A percentile compares a stretch with the other conserved stretches of the same genome.
phyloP scores from a whole-genome alignment of 306 rosid genomes.

The Begonia masoniana region DNA sequence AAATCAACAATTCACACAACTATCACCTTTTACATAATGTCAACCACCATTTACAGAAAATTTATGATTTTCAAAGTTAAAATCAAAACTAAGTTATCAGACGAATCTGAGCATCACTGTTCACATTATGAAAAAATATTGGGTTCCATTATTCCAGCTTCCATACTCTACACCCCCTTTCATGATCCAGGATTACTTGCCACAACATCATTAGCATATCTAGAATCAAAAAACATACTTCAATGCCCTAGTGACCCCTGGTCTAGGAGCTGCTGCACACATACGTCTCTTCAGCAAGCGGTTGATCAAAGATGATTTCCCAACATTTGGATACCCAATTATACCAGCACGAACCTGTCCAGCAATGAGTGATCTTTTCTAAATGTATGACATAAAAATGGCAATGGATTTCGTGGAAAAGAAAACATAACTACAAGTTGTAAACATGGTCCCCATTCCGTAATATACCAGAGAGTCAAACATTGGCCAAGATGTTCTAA shows the following conservation, averaged over 20 bases:
- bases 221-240: constrained; percentile 24
- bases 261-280: constrained; percentile 96
- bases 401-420: background rate
- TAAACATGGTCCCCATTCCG: no score
- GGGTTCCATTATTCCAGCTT: background rate
- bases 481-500: no score
- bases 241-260: constrained; percentile 85
- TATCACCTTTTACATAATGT: no score
- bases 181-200: background rate
- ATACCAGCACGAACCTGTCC: constrained; percentile 90
- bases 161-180: background rate
- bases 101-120: no score
- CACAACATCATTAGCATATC: constrained; percentile 1
- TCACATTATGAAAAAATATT: background rate
- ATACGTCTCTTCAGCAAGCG: constrained; percentile 78
- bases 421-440: background rate
- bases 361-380: constrained; percentile 1
- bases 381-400: background rate
- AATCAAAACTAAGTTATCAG: no score
- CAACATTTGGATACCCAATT: constrained; percentile 95
- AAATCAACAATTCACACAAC: no score
- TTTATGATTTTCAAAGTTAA: no score
- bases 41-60: no score
- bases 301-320: constrained; percentile 81
- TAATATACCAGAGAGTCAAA: no score